Evolutionary conservation across 768 basidiomycete genomes (phyloP).

Genomic region (Amanita polypyramis): DNA sequence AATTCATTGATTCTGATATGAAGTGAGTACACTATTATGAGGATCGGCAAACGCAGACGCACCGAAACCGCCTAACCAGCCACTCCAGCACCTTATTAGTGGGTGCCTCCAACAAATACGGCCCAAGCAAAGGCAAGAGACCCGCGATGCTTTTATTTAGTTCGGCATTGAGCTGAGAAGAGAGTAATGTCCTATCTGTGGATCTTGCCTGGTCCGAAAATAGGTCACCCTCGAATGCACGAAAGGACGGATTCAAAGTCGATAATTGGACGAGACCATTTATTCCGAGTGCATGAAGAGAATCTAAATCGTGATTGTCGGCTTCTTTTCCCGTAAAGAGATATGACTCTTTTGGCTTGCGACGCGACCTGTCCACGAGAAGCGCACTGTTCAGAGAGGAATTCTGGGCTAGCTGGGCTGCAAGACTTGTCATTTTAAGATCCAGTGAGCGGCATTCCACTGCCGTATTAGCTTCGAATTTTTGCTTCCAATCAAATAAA

Average conservation of each 20-base stretch:
- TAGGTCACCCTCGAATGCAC: conserved; percentile 53
- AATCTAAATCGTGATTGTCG: conserved; percentile 78
- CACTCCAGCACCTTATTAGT: conserved; percentile 85
- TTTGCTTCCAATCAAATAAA: neutral
- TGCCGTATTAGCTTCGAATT: neutral
- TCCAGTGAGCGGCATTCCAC: neutral
- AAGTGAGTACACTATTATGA: conserved; percentile 4
- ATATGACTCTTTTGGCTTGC: conserved; percentile 68
- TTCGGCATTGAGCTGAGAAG: conserved; percentile 46
- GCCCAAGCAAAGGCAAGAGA: conserved; percentile 65
- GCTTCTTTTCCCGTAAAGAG: conserved; percentile 80
- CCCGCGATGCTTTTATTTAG: conserved; percentile 51
- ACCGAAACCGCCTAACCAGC: conserved; percentile 92
- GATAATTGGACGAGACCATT: conserved; percentile 72
- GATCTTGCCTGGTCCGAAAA: conserved; percentile 74
- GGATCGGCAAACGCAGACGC: conserved; percentile 13
- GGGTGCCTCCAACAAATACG: conserved; percentile 72
- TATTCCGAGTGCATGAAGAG: conserved; percentile 69
- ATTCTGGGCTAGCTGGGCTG: conserved; percentile 68
- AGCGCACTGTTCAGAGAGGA: conserved; percentile 72
- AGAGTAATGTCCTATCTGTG: conserved; percentile 70
- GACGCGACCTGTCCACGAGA: conserved; percentile 52
- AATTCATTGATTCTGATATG: conserved; percentile 77
- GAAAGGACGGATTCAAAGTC: conserved; percentile 46
- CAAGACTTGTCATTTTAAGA: conserved; percentile 37